Base-by-base conservation (phyloP, 1,284 basidiomycete species). In the Ceratorhiza oryzae-sativae region DNA sequence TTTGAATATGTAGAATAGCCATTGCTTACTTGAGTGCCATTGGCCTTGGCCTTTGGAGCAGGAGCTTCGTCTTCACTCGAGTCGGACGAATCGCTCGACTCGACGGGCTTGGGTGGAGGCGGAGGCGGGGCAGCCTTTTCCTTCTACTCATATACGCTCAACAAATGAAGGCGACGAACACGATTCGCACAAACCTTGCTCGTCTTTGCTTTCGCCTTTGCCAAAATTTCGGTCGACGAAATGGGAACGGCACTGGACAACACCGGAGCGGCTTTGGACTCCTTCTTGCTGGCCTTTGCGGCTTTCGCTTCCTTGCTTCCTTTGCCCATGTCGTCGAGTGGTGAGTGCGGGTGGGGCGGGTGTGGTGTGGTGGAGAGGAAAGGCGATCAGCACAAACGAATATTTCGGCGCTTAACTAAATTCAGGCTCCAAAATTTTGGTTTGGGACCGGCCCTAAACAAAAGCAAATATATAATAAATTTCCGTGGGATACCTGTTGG, bases 231-330 rank as follows among this genome's bases (percentile, higher is more conserved):
- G 36, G 51, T 49, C 51, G 49, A 32, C 4, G 65, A 13, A 45
- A 41, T 27, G 15, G 65, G 39, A 63, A 63, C 61, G 34, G 46
- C 59, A 9, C 46, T 61, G 23, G 59, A 61, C 10, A 61, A 42
- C n/a, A 30, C 78, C 48, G 73, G 75, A 76, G 77, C 72, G 15
- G 78, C 72, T 67, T 76, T 74, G 51, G 77, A 71, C 45, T 8
- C 48, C 27, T 77, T 75, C 75, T 83, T 41, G 32, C 12, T 20
- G 36, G 56, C 13, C 61, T 63, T 63, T 34, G 23, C 61, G 45
- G 32, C 61, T n/a, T 49, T 63, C 27, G 30, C 4, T 6, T 49
- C 45, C 36, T 45, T 68, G 18, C 8, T 45, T 45, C 27, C 10
- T 27, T 67, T 67, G 32, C 36, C 62, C 48, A 51, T 67, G 27